Evolutionary conservation across 345 rosid genomes (phyloP), one percentile per base, ranked within the genome.

Genomic region (Citrus australasica): DNA sequence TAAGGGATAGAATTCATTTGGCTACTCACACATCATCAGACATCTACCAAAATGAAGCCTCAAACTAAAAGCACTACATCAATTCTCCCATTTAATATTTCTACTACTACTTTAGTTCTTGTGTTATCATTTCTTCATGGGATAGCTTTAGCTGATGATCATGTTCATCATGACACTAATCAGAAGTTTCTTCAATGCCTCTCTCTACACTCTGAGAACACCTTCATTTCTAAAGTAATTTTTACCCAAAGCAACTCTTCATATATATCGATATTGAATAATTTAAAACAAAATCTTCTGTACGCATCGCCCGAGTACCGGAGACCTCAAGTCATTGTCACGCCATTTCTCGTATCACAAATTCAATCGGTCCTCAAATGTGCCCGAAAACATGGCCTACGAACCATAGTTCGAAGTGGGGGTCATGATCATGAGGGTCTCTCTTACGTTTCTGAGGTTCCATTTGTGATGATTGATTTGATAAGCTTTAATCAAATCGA

Each of bases 251-350:
- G 16, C 46, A 64, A 76, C 62, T 24, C 78, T 28, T 65, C 71
- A 24, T 76, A 48, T 51, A 25, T 70, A 30, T 64, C 78, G 5
- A 60, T 76, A 40, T 66, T 76, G 63, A 25, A 76, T 22, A 42
- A 22, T 40, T 65, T 38, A 42, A 65, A 64, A 9, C 37, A 60
- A 19, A 76, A 76, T 58, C 71, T 66, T 38, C 51, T 61, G 40
- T 66, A 19, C 71, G 40, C 33, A 59, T 65, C 78, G 9, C 16
- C 71, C 24, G 9, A 70, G 6, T 48, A 70, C 71, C 71, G 42
- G 17, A 76, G 65, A 51, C 78, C 78, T 28, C 71, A 65, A 10
- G 42, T 51, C 28, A 64, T 76, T 16, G 46, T 76, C 14, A 65
- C 65, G 4, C 62, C 79, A 2, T 24, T 11, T 9, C 19, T 48